Base-by-base conservation (phyloP, 2,329 filamentous ascomycete genomes). In the Ceratocystis albifundus region DNA sequence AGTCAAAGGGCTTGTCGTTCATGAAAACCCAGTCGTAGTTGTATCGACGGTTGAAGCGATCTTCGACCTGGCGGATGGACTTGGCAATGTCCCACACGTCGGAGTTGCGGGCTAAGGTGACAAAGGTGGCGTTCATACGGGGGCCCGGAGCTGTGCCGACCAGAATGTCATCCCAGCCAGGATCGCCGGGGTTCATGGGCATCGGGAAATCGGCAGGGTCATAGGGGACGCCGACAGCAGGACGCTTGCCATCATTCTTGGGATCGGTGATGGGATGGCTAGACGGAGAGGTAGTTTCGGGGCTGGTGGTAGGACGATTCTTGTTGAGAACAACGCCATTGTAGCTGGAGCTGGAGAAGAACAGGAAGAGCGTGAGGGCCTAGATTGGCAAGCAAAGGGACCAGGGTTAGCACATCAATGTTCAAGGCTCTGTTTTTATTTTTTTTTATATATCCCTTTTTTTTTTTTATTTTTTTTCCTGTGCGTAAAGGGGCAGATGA, bases 1-100 rank as follows among this genome's bases (percentile, higher is more conserved):
- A 88, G 74, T 96, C 89, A 73, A 99, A 99, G 0, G 91, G 89
- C 75, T 92, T 85, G 75, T 99, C 94, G 77, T 99, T 99, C 69
- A 99, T 80, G 79, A 99, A 99, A 65, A 99, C 93, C 95, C 95
- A 99, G 75, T 97, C 93, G 78, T 99, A 99, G 80, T 96, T 87
- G 80, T 89, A 97, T 72, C 93, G 89, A 73, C 86, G 85, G 80
- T 99, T 99, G 85, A 99, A 99, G 74, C 94, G 89, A 76, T 99
- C 94, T 78, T 99, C 94, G 66, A 99, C 86, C 74, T 96, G 90
- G 66, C 94, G 90, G 74, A 99, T 99, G 12, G 92, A 96, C 73
- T 90, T 86, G 69, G 91, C 89, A 74, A 99, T 96, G 63, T 99
- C 94, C 94, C 94, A 99, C 32, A 97, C 79, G 74, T 99, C 94